phyloP scores from a whole-genome alignment of 257 asterid genomes.

The Nicotiana benthamiana region DNA sequence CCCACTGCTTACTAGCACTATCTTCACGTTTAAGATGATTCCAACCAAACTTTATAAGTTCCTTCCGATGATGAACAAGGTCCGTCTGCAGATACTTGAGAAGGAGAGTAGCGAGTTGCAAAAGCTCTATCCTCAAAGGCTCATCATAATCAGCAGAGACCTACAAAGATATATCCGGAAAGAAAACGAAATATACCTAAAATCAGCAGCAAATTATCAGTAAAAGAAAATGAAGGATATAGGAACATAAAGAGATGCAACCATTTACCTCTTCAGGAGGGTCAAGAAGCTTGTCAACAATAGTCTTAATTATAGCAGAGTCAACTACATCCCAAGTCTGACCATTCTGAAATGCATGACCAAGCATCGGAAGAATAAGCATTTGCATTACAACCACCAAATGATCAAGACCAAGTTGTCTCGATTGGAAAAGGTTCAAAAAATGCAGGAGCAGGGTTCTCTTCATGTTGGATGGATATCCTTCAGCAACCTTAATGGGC shows the following conservation, averaged over 20 bases:
- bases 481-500: constrained; percentile 79
- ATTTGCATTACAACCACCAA: constrained; percentile 98
- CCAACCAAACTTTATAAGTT: constrained; percentile 98
- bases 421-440: constrained; percentile 77
- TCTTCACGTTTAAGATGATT: constrained; percentile 99
- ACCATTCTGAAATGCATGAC: constrained; percentile 89
- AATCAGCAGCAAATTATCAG: background rate
- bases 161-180: constrained; percentile 26
- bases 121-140: constrained; percentile 98
- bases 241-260: constrained; percentile 6
- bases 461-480: constrained; percentile 88
- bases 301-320: constrained; percentile 75
- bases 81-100: constrained; percentile 96
- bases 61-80: constrained; percentile 95
- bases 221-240: background rate
- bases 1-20: constrained; percentile 99
- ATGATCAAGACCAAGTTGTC: constrained; percentile 87
- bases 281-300: constrained; percentile 94
- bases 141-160: constrained; percentile 92
- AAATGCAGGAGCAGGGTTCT: constrained; percentile 81
- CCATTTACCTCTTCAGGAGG: constrained; percentile 95
- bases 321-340: constrained; percentile 99
- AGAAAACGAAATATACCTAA: background rate
- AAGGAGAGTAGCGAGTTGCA: constrained; percentile 96
- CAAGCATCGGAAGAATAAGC: constrained; percentile 98